A percentile compares a stretch with the other conserved stretches of the same genome.
Conservation (phyloP, 1,139 yeast genomes). For the Barnettozyma hawaiiensis region DNA sequence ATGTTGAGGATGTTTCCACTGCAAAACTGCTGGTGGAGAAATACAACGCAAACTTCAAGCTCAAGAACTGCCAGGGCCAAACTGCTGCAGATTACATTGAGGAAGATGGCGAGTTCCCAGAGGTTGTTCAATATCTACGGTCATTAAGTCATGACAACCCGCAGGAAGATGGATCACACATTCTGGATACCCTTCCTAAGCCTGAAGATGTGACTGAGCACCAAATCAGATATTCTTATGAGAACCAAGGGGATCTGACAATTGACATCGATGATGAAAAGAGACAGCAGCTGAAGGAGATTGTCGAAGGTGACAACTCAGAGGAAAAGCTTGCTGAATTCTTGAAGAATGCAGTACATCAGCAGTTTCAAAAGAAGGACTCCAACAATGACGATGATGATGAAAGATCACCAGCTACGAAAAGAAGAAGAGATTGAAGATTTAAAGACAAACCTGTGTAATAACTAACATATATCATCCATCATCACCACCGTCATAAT, state of each 20-base stretch:
- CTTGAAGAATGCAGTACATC: constrained; percentile 59
- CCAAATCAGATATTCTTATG: constrained; percentile 52
- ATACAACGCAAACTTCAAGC: constrained; percentile 56
- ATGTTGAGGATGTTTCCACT: constrained; percentile 63
- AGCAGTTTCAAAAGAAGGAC: constrained; percentile 30
- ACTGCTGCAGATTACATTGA: constrained; percentile 65
- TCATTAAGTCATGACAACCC: constrained; percentile 37
- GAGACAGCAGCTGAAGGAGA: constrained; percentile 59
- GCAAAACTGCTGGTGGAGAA: constrained; percentile 65
- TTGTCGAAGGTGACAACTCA: constrained; percentile 70
- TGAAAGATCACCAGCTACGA: constrained; percentile 20
- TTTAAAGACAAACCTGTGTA: background rate
- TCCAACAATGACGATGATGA: no score
- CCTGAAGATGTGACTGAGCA: constrained; percentile 46
- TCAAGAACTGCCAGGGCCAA: constrained; percentile 65
- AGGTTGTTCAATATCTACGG: constrained; percentile 59
- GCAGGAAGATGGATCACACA: constrained; percentile 12
- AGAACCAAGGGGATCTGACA: constrained; percentile 36
- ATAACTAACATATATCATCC: no score
- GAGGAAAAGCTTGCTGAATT: constrained; percentile 71
- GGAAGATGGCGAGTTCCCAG: constrained; percentile 85
- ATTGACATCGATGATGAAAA: constrained; percentile 46
- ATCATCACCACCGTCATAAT: no score
- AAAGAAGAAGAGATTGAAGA: constrained; percentile 24
- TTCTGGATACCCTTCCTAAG: constrained; percentile 34